Percentiles rank a stretch among this genome's conserved stretches.
phyloP scores from a whole-genome alignment of 306 rosid species.

The Senna tora region DNA sequence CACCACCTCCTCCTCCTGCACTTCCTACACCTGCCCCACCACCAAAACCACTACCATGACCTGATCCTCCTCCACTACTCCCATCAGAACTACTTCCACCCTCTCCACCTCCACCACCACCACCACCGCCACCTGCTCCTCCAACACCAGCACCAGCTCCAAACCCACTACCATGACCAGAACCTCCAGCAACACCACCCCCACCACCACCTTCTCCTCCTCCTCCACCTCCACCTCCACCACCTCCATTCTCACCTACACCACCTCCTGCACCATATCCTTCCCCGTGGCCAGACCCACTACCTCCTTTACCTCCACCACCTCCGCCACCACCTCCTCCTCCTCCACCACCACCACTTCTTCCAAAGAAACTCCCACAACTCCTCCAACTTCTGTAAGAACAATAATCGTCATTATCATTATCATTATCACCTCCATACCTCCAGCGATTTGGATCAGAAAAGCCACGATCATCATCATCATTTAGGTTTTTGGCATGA shows the following conservation, averaged over 20 bases:
- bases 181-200: slow-evolving; percentile 31
- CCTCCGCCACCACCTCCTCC: slow-evolving; percentile 31
- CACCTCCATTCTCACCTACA: slow-evolving; percentile 16
- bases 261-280: slow-evolving; percentile 35
- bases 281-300: slow-evolving; percentile 43
- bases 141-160: slow-evolving; percentile 29
- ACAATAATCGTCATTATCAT: slow-evolving; percentile 38
- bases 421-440: slow-evolving; percentile 13
- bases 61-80: slow-evolving; percentile 40
- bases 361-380: slow-evolving; percentile 51
- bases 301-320: slow-evolving; percentile 1
- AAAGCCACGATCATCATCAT: slow-evolving; percentile 8
- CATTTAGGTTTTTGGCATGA: slow-evolving; percentile 33
- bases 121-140: neutral
- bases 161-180: slow-evolving; percentile 37
- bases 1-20: slow-evolving; percentile 42
- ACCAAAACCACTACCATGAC: slow-evolving; percentile 57
- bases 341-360: neutral
- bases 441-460: slow-evolving; percentile 42
- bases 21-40: slow-evolving; percentile 42
- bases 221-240: slow-evolving; percentile 32
- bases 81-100: slow-evolving; percentile 46
- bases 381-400: slow-evolving; percentile 49
- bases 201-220: slow-evolving; percentile 22
- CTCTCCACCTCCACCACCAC: slow-evolving; percentile 30